Percentiles rank a stretch among this genome's conserved stretches.
phyloP scores from a whole-genome alignment of 2,329 filamentous ascomycete species.

The Tolypocladium pustulatum region DNA sequence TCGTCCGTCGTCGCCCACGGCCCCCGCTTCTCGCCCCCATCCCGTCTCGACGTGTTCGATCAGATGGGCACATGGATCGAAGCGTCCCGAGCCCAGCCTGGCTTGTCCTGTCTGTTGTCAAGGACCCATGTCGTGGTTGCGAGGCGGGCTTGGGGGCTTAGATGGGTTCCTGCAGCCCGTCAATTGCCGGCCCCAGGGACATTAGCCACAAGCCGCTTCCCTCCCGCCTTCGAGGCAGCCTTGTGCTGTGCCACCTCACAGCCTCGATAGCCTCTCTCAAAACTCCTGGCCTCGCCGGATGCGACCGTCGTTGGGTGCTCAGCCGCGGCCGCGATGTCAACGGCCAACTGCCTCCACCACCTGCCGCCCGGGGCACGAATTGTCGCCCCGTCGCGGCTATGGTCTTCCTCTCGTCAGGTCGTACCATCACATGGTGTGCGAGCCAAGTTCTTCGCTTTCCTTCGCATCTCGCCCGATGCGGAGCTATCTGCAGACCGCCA shows the following conservation, averaged over 20 bases:
- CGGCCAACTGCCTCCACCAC: neutral
- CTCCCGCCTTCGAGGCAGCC: neutral
- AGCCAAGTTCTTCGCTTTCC: neutral
- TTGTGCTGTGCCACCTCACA: neutral
- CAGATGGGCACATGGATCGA: constrained; percentile 3
- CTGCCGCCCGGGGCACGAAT: neutral
- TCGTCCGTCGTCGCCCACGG: neutral
- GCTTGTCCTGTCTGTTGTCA: neutral
- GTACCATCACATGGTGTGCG: neutral
- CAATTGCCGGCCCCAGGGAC: neutral
- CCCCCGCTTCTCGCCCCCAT: neutral
- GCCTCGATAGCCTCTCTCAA: neutral
- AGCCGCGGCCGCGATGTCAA: neutral
- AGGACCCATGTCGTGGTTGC: neutral
- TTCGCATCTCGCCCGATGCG: neutral
- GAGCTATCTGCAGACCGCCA: neutral
- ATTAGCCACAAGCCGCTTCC: neutral
- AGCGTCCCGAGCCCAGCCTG: neutral
- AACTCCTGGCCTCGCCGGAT: neutral
- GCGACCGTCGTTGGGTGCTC: neutral
- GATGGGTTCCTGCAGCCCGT: neutral
- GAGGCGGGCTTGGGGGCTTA: neutral
- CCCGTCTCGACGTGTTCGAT: neutral
- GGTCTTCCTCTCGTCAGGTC: neutral
- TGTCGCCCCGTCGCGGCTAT: neutral